Percentiles rank a stretch among this genome's conserved stretches.
phyloP scores from a whole-genome alignment of 495 filamentous ascomycete species.

The Niebla homalea region DNA sequence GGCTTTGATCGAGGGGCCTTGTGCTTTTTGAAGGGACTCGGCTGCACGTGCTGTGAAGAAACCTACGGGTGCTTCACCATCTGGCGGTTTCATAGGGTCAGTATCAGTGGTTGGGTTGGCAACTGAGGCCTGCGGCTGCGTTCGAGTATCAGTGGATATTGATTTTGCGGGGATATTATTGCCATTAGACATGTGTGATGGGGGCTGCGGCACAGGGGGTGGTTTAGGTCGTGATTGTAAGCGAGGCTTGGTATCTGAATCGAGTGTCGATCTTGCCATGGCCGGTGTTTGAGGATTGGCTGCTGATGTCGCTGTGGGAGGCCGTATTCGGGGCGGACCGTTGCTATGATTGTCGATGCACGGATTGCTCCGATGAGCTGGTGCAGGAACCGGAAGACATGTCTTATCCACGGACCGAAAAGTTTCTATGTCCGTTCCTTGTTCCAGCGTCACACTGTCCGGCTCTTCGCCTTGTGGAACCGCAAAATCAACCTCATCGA shows the following conservation, averaged over 20 bases:
- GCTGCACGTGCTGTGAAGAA: constrained; percentile 73
- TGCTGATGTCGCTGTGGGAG: neutral
- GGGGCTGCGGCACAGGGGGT: constrained; percentile 15
- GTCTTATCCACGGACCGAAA: constrained; percentile 5
- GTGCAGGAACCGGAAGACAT: neutral
- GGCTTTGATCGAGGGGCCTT: constrained; percentile 28
- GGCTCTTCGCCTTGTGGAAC: constrained; percentile 43
- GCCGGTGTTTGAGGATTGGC: constrained; percentile 4
- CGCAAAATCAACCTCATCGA: constrained; percentile 65
- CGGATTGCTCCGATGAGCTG: neutral
- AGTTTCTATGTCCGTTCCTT: neutral
- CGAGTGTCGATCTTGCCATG: neutral
- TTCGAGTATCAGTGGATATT: neutral
- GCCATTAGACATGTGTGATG: neutral
- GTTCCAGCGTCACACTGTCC: constrained; percentile 43
- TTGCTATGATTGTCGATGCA: neutral
- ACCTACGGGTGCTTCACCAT: constrained; percentile 30
- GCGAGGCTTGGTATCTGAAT: constrained; percentile 1
- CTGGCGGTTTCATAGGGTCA: constrained; percentile 9
- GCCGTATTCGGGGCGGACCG: neutral
- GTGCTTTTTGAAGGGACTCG: constrained; percentile 28
- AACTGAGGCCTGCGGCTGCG: constrained; percentile 14
- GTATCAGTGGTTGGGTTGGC: constrained; percentile 11
- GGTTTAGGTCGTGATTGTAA: constrained; percentile 15
- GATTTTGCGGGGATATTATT: neutral